A percentile compares a stretch with the other conserved stretches of the same genome.
These are phyloP conservation scores for Hypoxylon sp. DNA, from an alignment of 2,329 filamentous ascomycete genomes.

Conservation along the genomic window DNA sequence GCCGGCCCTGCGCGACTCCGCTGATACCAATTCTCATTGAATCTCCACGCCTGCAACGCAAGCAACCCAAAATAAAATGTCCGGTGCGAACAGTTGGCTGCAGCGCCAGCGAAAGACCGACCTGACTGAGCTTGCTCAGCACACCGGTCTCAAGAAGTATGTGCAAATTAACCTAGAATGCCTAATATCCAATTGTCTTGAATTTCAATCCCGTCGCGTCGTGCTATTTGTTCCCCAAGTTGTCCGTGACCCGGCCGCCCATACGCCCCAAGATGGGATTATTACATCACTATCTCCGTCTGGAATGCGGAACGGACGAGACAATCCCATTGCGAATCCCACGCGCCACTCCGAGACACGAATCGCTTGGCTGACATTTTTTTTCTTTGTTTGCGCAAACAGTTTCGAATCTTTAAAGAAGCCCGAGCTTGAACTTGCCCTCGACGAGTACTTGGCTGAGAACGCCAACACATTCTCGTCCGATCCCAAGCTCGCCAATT, in stretches of 20 bases:
- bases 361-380: constrained; percentile 46
- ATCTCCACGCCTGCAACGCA: constrained; percentile 21
- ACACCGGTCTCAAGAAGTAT: constrained; percentile 80
- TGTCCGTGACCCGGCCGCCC: constrained; percentile 7
- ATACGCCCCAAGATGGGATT: constrained; percentile 21
- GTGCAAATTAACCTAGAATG: constrained; percentile 54
- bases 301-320: constrained; percentile 42
- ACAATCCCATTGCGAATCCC: constrained; percentile 43
- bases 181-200: constrained; percentile 10
- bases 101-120: constrained; percentile 86
- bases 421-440: constrained; percentile 80
- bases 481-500: constrained; percentile 78
- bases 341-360: constrained; percentile 45
- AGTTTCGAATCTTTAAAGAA: constrained; percentile 83
- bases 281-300: constrained; percentile 37
- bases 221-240: constrained; percentile 23
- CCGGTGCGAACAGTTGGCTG: constrained; percentile 78
- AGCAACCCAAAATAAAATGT: constrained; percentile 68
- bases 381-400: constrained; percentile 41
- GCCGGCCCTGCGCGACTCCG: constrained; percentile 54
- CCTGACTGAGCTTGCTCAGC: constrained; percentile 80
- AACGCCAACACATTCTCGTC: constrained; percentile 76
- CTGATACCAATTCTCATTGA: constrained; percentile 45
- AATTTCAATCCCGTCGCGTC: constrained; percentile 19
- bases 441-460: constrained; percentile 80